These are phyloP conservation scores for Scheffersomyces ergatensis DNA, from an alignment of 805 yeast genomes.

Conservation along the genomic window DNA sequence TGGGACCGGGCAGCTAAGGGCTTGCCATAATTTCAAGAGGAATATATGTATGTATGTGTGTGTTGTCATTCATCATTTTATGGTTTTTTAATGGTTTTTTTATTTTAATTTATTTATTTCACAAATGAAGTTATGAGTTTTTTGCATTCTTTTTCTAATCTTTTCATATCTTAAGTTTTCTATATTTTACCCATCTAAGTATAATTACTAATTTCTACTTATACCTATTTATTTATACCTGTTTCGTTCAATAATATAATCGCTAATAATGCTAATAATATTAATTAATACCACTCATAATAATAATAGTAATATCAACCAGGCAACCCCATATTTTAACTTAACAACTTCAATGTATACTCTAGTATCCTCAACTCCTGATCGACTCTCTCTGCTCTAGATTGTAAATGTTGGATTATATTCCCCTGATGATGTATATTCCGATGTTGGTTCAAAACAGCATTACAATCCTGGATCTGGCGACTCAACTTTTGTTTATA, in stretches of 20 bases:
- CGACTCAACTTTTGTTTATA: conserved; percentile 21
- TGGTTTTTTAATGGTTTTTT: too few species aligned
- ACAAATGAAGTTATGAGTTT: background rate
- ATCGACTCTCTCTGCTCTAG: conserved; percentile 65
- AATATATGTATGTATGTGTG: too few species aligned
- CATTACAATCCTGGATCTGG: conserved; percentile 13
- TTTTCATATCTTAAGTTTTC: too few species aligned
- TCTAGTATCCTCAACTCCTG: conserved; percentile 73
- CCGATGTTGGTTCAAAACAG: background rate
- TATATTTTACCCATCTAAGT: too few species aligned
- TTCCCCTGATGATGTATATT: too few species aligned
- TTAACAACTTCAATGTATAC: conserved; percentile 35
- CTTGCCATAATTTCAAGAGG: conserved; percentile 19
- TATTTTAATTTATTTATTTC: conserved; percentile 1
- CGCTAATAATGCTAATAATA: too few species aligned
- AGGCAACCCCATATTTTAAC: too few species aligned
- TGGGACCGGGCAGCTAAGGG: conserved; percentile 61
- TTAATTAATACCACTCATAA: too few species aligned
- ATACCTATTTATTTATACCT: too few species aligned
- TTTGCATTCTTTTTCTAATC: background rate
- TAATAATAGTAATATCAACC: too few species aligned
- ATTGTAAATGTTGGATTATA: conserved; percentile 13
- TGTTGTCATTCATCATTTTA: conserved; percentile 4
- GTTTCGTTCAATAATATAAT: too few species aligned
- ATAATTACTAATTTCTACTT: too few species aligned